Evolutionary conservation across 441 rosid species (phyloP).

Genomic region (Corymbia citriodora): DNA sequence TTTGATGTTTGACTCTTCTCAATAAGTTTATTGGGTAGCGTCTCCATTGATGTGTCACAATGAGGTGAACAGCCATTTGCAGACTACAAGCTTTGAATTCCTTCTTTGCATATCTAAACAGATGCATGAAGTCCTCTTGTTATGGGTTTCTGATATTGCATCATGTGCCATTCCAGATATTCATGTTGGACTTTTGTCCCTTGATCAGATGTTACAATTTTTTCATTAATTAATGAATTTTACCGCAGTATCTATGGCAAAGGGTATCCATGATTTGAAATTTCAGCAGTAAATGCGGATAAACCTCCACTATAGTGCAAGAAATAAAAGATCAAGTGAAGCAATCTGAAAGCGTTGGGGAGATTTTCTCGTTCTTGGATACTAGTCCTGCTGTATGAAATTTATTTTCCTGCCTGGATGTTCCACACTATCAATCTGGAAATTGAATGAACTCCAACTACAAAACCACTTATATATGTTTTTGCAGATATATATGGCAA

Average conservation of each 20-base stretch:
- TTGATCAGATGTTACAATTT: not conserved
- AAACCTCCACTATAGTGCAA: conserved; percentile 66
- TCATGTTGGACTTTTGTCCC: not conserved
- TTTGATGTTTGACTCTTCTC: not conserved
- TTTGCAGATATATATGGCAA: not conserved
- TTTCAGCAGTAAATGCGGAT: conserved; percentile 91
- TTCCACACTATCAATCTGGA: not conserved
- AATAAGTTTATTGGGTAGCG: not conserved
- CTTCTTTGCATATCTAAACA: not conserved
- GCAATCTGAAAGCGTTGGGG: conserved; percentile 72
- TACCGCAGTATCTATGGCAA: conserved; percentile 49
- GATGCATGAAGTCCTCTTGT: not conserved
- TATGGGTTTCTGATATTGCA: not conserved
- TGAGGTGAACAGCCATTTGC: not conserved
- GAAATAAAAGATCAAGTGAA: conserved; percentile 69
- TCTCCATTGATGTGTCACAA: not conserved
- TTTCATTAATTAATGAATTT: conserved; percentile 1
- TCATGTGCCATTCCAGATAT: not conserved
- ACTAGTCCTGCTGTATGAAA: not conserved
- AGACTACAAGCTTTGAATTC: not conserved
- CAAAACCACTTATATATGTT: not conserved
- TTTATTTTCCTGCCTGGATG: not conserved
- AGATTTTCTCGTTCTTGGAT: conserved; percentile 13
- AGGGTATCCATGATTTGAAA: conserved; percentile 86
- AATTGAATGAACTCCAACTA: not conserved